Percentiles rank a stretch among this genome's conserved stretches.
Evolutionary conservation across 805 yeast species (phyloP).

Genomic region (Tetrapisispora taiwanensis): DNA sequence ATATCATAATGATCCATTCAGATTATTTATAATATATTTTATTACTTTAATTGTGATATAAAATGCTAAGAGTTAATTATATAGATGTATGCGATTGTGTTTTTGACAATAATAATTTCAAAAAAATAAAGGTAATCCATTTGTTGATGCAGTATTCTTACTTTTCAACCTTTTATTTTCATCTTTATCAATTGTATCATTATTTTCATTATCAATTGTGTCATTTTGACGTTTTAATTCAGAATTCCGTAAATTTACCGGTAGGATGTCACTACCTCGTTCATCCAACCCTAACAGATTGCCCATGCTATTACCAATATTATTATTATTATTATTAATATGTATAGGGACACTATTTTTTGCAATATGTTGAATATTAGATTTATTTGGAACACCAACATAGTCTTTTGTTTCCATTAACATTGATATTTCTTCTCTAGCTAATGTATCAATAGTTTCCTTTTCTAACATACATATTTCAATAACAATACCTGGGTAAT

Average conservation of each 20-base stretch:
- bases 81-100: no score
- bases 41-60: no score
- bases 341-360: no score
- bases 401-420: slow-evolving; percentile 19
- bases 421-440: slow-evolving; percentile 17
- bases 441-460: slow-evolving; percentile 19
- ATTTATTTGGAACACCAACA: background rate
- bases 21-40: no score
- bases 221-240: background rate
- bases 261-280: background rate
- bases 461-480: slow-evolving; percentile 31
- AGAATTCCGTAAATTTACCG: background rate
- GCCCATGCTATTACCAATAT: no score
- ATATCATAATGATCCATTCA: no score
- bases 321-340: no score
- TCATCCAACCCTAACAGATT: background rate
- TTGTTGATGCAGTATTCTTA: slow-evolving; percentile 4
- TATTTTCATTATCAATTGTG: background rate
- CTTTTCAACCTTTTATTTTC: background rate
- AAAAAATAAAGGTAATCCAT: slow-evolving; percentile 13
- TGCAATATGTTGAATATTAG: no score
- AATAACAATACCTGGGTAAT: slow-evolving; percentile 34
- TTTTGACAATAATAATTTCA: background rate
- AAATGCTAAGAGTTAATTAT: no score
- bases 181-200: background rate